Base-by-base conservation (phyloP, 495 filamentous ascomycete species). In the Tuber aestivum region DNA sequence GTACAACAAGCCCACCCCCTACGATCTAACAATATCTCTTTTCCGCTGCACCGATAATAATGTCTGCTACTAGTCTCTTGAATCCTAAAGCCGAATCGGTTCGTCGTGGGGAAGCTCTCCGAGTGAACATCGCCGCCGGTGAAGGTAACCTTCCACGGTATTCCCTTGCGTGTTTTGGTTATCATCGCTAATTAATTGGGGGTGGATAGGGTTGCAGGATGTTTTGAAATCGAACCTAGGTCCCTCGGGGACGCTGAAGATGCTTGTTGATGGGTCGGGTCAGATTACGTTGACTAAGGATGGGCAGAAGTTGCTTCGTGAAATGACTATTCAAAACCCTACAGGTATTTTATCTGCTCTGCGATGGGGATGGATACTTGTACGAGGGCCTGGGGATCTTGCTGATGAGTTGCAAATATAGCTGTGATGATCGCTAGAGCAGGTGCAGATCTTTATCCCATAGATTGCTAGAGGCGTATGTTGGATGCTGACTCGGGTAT, bases 231-330 rank as follows among this genome's bases (percentile, higher is more conserved):
- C 94, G 23, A 99, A 99, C 85, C 84, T 99, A 75, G 95, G 95
- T 82, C 95, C 95, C 68, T 89, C 91, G 73, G 95, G 95, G 41
- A 99, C 95, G 4, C 89, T 99, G 78, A 99, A 99, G 87, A 99
- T 99, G 95, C 94, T 99, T 79, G 95, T 99, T 70, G 95, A 99
- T 84, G 95, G 95, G 84, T 89, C 96, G 73, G 95, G 95, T 83
- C 80, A 97, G 92, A 99, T 99, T 87, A 99, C 98, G 85, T 87
- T 99, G 82, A 99, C 95, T 72, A 99, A 99, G 86, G 95, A 99
- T 87, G 95, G 95, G 82, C 97, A 95, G 83, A 95, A 98, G 70
- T 87, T 99, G 73, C 84, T 99, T 80, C 89, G 93, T 80, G 95
- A 99, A 84, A 99, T 99, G 96, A 93, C 95, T 86, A 88, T 82